phyloP scores from a whole-genome alignment of 139 green algal genomes.

The Tetraselmis chui region DNA sequence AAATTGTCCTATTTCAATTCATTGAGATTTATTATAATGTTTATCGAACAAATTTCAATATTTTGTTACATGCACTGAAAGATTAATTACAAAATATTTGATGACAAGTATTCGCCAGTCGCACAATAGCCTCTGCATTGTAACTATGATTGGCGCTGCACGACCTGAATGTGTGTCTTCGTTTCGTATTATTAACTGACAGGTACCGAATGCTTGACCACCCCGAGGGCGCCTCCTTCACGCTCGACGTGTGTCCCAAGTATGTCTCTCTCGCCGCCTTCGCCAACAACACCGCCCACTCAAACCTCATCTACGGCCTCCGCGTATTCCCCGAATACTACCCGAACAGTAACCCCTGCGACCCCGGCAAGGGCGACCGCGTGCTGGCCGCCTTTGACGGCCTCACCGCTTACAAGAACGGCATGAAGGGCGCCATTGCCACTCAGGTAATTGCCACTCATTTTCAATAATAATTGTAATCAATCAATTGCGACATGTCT shows the following conservation, averaged over 20 bases:
- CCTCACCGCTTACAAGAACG: slow-evolving; percentile 53
- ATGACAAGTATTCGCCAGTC: too few species aligned
- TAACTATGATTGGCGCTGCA: too few species aligned
- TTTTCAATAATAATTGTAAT: too few species aligned
- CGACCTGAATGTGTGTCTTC: too few species aligned
- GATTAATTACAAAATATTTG: too few species aligned
- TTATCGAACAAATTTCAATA: too few species aligned
- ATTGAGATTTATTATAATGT: too few species aligned
- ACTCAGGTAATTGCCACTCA: slow-evolving; percentile 30
- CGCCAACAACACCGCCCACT: neutral
- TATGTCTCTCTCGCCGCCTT: slow-evolving; percentile 27
- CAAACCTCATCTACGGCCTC: slow-evolving; percentile 11
- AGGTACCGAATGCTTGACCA: neutral
- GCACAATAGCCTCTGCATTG: too few species aligned
- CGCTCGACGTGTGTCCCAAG: slow-evolving; percentile 37
- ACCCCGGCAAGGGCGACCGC: slow-evolving; percentile 3
- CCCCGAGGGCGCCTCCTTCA: neutral
- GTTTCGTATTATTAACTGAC: too few species aligned
- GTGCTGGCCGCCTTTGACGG: slow-evolving; percentile 32
- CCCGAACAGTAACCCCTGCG: slow-evolving; percentile 22
- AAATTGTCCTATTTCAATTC: too few species aligned
- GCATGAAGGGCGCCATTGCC: slow-evolving; percentile 45
- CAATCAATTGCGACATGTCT: too few species aligned
- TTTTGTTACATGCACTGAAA: too few species aligned
- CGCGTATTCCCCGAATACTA: slow-evolving; percentile 42